These are phyloP conservation scores for Carpinus fangiana DNA, from an alignment of 306 rosid genomes.

Conservation along the genomic window DNA sequence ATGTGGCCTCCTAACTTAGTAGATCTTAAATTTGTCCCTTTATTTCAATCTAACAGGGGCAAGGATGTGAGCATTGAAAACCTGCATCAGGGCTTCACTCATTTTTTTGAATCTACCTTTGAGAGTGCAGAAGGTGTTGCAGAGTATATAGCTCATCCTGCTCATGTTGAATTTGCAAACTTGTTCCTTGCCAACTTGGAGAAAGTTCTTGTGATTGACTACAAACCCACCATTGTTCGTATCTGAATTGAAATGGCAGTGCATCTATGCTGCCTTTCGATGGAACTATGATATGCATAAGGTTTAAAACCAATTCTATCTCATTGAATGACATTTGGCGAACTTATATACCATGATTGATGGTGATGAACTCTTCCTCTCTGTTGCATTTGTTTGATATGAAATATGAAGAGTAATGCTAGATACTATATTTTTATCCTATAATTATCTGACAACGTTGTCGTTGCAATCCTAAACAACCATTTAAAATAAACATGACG, in stretches of 20 bases:
- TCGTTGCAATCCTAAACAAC: too few relatives aligned
- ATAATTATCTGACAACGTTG: too few relatives aligned
- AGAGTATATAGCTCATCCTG: constrained; percentile 73
- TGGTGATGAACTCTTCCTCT: neutral
- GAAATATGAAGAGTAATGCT: too few relatives aligned
- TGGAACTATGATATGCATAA: constrained; percentile 11
- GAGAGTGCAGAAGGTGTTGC: constrained; percentile 75
- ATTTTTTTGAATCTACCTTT: constrained; percentile 80
- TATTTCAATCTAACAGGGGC: constrained; percentile 51
- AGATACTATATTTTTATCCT: too few relatives aligned
- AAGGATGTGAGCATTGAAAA: constrained; percentile 75
- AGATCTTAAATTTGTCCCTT: neutral
- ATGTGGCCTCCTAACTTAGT: neutral
- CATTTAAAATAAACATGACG: too few relatives aligned
- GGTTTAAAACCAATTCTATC: neutral
- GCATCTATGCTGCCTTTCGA: constrained; percentile 1
- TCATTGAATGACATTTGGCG: neutral
- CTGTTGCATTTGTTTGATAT: neutral
- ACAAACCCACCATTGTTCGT: constrained; percentile 54
- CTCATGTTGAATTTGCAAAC: constrained; percentile 69
- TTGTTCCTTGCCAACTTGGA: constrained; percentile 51
- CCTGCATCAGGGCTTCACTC: constrained; percentile 85
- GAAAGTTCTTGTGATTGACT: constrained; percentile 61
- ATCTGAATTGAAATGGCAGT: constrained; percentile 21
- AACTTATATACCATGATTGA: neutral